Evolutionary conservation across 1,284 basidiomycete genomes (phyloP).

Genomic region (Austroboletus niveus): DNA sequence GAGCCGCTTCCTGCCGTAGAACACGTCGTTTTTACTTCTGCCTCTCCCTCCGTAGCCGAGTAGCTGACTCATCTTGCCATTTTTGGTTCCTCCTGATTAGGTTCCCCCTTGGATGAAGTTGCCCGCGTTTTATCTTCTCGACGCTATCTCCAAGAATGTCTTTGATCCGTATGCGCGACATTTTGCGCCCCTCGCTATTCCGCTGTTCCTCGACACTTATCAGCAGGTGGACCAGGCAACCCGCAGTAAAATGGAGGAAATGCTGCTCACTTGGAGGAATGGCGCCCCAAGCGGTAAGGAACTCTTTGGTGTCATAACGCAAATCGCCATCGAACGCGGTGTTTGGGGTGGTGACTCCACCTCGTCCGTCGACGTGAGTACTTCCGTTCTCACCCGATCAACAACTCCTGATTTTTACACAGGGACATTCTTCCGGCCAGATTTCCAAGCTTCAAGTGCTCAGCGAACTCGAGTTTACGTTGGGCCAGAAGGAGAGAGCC

Average conservation of each 20-base stretch:
- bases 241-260: conserved; percentile 92
- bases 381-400: background rate
- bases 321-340: conserved; percentile 73
- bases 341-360: conserved; percentile 65
- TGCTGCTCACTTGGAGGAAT: conserved; percentile 89
- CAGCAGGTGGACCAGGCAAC: conserved; percentile 79
- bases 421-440: conserved; percentile 37
- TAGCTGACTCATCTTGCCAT: conserved; percentile 63
- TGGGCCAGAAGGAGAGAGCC: conserved; percentile 71
- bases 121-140: conserved; percentile 92
- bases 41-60: conserved; percentile 28
- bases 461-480: conserved; percentile 74
- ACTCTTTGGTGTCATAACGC: conserved; percentile 75
- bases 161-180: conserved; percentile 85
- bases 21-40: conserved; percentile 24
- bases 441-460: conserved; percentile 74
- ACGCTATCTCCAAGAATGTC: conserved; percentile 95
- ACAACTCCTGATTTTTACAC: conserved; percentile 10
- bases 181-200: conserved; percentile 74
- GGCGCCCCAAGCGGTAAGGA: conserved; percentile 78
- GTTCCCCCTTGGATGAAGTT: conserved; percentile 92
- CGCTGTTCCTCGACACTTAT: conserved; percentile 84
- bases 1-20: conserved; percentile 21
- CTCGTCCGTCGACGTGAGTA: conserved; percentile 36
- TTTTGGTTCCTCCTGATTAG: conserved; percentile 46